These are phyloP conservation scores for Flammula alnicola DNA, from an alignment of 1,284 basidiomycete species.

Conservation along the genomic window DNA sequence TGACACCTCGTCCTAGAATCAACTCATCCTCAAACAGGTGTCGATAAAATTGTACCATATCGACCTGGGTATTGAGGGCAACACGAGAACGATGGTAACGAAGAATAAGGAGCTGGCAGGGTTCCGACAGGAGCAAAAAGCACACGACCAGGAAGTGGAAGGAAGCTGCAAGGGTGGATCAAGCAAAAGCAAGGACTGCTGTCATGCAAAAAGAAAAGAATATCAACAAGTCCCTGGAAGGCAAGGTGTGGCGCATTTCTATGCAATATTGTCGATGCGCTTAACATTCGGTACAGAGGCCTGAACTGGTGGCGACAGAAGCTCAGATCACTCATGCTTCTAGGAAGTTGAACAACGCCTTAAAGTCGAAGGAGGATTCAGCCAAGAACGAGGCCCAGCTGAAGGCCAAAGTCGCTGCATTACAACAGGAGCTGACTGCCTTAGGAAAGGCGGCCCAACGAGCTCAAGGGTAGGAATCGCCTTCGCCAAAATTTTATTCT, in stretches of 20 bases:
- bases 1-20: too few relatives aligned
- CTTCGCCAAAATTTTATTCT: too few relatives aligned
- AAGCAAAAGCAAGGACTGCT: slow-evolving; percentile 76
- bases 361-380: slow-evolving; percentile 67
- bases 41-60: slow-evolving; percentile 94
- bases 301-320: slow-evolving; percentile 80
- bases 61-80: slow-evolving; percentile 76
- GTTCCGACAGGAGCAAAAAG: slow-evolving; percentile 70
- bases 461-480: too few relatives aligned
- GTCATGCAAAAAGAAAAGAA: slow-evolving; percentile 78
- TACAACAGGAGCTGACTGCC: slow-evolving; percentile 69
- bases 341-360: slow-evolving; percentile 77
- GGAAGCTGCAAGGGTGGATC: slow-evolving; percentile 76
- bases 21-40: slow-evolving; percentile 80
- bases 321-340: slow-evolving; percentile 88
- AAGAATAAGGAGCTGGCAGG: slow-evolving; percentile 74
- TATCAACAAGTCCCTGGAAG: slow-evolving; percentile 84
- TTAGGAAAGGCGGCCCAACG: slow-evolving; percentile 76
- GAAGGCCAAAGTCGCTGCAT: slow-evolving; percentile 58
- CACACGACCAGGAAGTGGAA: slow-evolving; percentile 76
- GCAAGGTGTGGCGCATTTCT: slow-evolving; percentile 56
- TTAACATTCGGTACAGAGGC: slow-evolving; percentile 55
- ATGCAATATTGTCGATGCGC: background rate
- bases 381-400: slow-evolving; percentile 72
- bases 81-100: slow-evolving; percentile 70